These are phyloP conservation scores for Neurospora sp. DNA, from an alignment of 495 filamentous ascomycete species.

Conservation along the genomic window DNA sequence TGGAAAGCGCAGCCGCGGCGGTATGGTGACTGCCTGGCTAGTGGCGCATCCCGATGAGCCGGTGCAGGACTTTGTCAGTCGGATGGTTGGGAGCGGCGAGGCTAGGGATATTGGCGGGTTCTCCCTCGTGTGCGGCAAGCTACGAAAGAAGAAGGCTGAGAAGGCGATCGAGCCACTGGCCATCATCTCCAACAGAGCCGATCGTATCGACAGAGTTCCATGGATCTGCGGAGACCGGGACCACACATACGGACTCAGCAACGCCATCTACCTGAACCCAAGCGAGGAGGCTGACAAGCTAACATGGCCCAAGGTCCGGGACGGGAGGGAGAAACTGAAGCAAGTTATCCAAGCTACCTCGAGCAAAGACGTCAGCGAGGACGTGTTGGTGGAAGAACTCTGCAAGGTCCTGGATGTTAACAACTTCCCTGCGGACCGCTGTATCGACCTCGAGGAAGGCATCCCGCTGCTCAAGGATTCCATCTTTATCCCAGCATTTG, in stretches of 20 bases:
- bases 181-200: constrained; percentile 81
- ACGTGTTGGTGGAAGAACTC: constrained; percentile 58
- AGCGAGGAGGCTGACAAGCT: constrained; percentile 5
- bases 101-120: constrained; percentile 79
- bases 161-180: constrained; percentile 57
- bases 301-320: constrained; percentile 72
- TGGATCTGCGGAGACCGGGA: constrained; percentile 60
- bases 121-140: constrained; percentile 76
- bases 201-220: constrained; percentile 48
- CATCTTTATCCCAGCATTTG: constrained; percentile 76
- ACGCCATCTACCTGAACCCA: constrained; percentile 63
- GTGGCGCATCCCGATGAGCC: constrained; percentile 36
- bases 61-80: constrained; percentile 56
- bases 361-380: constrained; percentile 42
- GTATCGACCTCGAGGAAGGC: constrained; percentile 57
- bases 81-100: constrained; percentile 55
- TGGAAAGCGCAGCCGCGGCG: constrained; percentile 63
- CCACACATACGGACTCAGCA: constrained; percentile 72
- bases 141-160: constrained; percentile 32
- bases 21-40: constrained; percentile 84
- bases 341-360: constrained; percentile 32
- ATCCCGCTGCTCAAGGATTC: constrained; percentile 61
- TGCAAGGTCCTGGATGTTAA: constrained; percentile 61
- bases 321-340: constrained; percentile 39
- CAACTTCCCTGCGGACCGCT: constrained; percentile 55